Conservation (phyloP, 345 rosid genomes). For the Litchi chinensis region DNA sequence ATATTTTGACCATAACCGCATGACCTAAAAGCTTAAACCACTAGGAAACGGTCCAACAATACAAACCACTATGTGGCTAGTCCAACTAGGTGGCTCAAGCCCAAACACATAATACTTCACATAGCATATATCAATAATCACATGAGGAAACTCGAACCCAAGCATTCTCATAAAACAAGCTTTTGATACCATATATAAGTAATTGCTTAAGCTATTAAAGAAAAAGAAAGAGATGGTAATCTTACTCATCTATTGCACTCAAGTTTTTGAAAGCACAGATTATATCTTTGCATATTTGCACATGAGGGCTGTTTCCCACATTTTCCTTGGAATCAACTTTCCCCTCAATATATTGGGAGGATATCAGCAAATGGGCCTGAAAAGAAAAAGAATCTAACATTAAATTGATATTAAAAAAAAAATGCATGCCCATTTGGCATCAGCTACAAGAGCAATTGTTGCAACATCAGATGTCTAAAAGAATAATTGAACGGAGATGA, state of each 20-base stretch:
- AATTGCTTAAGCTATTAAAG: no score
- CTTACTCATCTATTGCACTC: slow-evolving; percentile 57
- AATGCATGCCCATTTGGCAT: neutral
- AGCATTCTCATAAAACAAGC: neutral
- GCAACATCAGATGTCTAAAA: neutral
- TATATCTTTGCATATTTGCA: slow-evolving; percentile 60
- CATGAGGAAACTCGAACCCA: neutral
- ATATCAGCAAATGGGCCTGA: slow-evolving; percentile 63
- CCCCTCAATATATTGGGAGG: slow-evolving; percentile 25
- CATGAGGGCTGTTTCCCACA: slow-evolving; percentile 31
- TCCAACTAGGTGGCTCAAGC: neutral
- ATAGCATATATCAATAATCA: no score
- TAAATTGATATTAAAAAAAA: neutral
- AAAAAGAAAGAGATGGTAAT: neutral
- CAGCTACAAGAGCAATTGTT: neutral
- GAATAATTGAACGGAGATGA: neutral
- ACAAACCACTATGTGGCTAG: neutral
- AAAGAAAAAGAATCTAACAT: slow-evolving; percentile 10
- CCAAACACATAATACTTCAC: neutral
- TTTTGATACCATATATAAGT: no score
- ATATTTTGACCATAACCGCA: neutral
- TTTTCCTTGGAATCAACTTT: slow-evolving; percentile 27
- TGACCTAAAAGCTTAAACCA: no score
- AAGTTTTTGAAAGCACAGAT: slow-evolving; percentile 59
- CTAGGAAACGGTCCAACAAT: no score